Evolutionary conservation across 2,329 filamentous ascomycete species (phyloP).

Genomic region (Scytalidium lignicola): DNA sequence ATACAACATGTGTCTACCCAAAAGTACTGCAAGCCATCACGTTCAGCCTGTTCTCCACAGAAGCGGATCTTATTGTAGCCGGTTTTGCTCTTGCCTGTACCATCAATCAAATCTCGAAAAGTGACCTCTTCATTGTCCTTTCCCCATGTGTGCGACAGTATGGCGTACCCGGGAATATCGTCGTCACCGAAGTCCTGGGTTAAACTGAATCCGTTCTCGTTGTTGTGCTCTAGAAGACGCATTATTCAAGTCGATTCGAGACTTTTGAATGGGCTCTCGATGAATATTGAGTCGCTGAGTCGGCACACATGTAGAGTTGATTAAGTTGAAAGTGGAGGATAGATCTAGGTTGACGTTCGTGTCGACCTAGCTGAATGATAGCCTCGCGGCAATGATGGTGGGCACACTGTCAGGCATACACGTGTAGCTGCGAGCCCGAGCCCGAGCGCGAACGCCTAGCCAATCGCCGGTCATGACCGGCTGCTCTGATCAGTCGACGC

Average conservation of each 20-base stretch:
- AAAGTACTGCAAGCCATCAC: too few species aligned
- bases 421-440: too few species aligned
- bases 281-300: constrained; percentile 8
- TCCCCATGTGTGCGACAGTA: constrained; percentile 7
- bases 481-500: too few species aligned
- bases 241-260: constrained; percentile 5
- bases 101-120: constrained; percentile 9
- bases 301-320: constrained; percentile 4
- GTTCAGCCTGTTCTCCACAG: constrained; percentile 1
- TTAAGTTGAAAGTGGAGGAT: background rate
- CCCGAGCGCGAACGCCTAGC: too few species aligned
- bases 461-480: too few species aligned
- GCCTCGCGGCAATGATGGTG: too few species aligned
- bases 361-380: too few species aligned
- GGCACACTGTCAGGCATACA: too few species aligned
- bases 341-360: too few species aligned
- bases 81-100: constrained; percentile 4
- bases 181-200: constrained; percentile 7
- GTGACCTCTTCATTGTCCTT: constrained; percentile 11
- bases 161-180: constrained; percentile 1
- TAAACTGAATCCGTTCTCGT: constrained; percentile 8
- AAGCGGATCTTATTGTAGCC: constrained; percentile 10
- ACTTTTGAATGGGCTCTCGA: constrained; percentile 1
- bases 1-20: too few species aligned
- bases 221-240: constrained; percentile 10